Evolutionary conservation across 257 asterid genomes (phyloP).

Genomic region (Oldenlandia corymbosa): DNA sequence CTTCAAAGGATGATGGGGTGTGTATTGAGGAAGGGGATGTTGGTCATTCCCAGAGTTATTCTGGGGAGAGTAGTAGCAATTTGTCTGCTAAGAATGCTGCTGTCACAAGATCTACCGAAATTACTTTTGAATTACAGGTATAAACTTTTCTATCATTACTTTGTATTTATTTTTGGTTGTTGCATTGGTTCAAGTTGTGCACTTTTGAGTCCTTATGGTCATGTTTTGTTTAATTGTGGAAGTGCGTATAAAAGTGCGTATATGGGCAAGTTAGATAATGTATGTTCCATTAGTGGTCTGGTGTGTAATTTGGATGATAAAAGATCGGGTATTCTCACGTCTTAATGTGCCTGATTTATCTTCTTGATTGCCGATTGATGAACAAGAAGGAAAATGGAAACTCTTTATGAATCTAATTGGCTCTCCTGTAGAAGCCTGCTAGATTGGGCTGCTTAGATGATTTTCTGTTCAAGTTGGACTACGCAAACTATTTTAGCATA

Average conservation of each 20-base stretch:
- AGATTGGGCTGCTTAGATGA: background rate
- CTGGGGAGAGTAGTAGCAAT: slow-evolving; percentile 32
- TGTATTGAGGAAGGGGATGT: slow-evolving; percentile 51
- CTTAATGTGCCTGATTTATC: no score
- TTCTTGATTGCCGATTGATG: no score
- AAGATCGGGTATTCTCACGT: no score
- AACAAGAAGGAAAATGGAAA: no score
- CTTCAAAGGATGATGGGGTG: slow-evolving; percentile 63
- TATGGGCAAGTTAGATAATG: background rate
- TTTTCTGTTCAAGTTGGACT: background rate
- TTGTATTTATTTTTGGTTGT: slow-evolving; percentile 1
- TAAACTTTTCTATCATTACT: background rate
- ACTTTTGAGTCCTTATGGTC: background rate
- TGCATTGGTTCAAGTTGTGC: background rate
- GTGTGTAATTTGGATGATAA: background rate
- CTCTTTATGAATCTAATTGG: no score
- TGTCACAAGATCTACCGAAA: slow-evolving; percentile 49
- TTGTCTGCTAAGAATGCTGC: slow-evolving; percentile 35
- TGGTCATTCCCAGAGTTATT: slow-evolving; percentile 31
- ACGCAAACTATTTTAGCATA: background rate
- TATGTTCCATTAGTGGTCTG: background rate
- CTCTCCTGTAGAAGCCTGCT: no score
- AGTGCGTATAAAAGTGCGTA: background rate
- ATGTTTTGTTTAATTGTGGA: background rate
- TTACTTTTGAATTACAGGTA: slow-evolving; percentile 82